Percentiles rank a stretch among this genome's conserved stretches.
These are phyloP conservation scores for Tulasnella sp. DNA, from an alignment of 768 basidiomycete genomes.

Conservation along the genomic window DNA sequence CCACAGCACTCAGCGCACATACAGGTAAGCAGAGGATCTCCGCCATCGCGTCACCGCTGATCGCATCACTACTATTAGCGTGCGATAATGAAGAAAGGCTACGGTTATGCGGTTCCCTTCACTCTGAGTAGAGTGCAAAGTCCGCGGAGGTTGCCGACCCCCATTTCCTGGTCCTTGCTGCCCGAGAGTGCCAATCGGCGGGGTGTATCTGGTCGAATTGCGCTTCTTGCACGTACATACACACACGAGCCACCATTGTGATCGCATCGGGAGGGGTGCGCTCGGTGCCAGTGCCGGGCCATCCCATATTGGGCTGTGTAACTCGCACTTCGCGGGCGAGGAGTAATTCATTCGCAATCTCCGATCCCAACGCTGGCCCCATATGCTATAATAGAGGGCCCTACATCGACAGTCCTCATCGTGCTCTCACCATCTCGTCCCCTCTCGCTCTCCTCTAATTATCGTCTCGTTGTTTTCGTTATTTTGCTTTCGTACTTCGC, in stretches of 20 bases:
- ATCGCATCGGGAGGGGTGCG: slow-evolving; percentile 8
- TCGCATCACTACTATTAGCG: neutral
- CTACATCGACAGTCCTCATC: too few relatives aligned
- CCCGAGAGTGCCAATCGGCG: neutral
- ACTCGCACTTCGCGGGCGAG: neutral
- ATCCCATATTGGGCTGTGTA: slow-evolving; percentile 1
- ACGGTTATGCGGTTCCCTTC: neutral
- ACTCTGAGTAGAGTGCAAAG: slow-evolving; percentile 13
- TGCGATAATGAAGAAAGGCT: neutral
- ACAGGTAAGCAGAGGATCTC: neutral
- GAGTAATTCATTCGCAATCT: slow-evolving; percentile 13
- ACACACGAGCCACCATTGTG: neutral
- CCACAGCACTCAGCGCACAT: neutral
- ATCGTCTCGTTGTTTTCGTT: too few relatives aligned
- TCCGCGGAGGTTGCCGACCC: neutral
- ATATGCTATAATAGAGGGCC: too few relatives aligned
- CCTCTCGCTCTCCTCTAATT: too few relatives aligned
- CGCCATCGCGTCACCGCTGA: neutral
- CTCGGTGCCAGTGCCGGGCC: neutral
- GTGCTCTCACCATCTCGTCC: too few relatives aligned
- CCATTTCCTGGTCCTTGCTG: neutral
- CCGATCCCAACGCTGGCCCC: neutral
- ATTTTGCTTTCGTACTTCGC: too few relatives aligned
- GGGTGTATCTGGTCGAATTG: slow-evolving; percentile 1
- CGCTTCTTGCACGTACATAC: neutral